phyloP scores from a whole-genome alignment of 1,284 basidiomycete species.

The Dichomitus squalens region DNA sequence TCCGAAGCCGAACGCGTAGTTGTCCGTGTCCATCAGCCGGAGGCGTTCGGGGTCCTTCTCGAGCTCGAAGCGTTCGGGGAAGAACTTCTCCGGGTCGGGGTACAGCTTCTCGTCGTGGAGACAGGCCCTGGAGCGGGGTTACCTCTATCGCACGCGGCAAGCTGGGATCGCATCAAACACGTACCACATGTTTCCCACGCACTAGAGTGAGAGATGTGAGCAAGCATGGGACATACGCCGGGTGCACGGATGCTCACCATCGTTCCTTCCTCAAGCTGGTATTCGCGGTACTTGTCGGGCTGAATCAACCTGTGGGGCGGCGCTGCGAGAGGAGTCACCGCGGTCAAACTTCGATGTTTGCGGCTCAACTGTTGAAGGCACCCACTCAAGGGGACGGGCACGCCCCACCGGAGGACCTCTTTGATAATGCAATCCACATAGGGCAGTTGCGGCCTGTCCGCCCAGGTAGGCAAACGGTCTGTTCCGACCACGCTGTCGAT shows the following conservation, averaged over 20 bases:
- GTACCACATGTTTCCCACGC: constrained; percentile 5
- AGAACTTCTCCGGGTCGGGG: constrained; percentile 6
- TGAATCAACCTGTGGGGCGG: constrained; percentile 5
- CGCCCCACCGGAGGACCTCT: constrained; percentile 11
- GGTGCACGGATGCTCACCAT: not conserved
- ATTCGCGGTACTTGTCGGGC: constrained; percentile 7
- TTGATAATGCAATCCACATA: constrained; percentile 11
- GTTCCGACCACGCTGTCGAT: constrained; percentile 7
- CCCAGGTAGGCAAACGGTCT: constrained; percentile 1
- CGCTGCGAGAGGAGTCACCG: not conserved
- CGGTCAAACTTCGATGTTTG: no score
- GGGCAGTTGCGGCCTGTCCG: not conserved
- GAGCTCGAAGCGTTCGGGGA: constrained; percentile 9
- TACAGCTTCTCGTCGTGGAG: constrained; percentile 17
- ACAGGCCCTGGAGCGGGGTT: constrained; percentile 4
- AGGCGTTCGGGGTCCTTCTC: not conserved
- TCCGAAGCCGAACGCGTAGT: constrained; percentile 19
- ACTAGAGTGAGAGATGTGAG: not conserved
- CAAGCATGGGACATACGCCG: no score
- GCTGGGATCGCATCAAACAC: not conserved
- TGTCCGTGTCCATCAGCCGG: constrained; percentile 5
- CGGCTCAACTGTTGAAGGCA: not conserved
- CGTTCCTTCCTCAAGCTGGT: constrained; percentile 1
- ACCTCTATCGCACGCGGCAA: not conserved
- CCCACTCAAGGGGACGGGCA: constrained; percentile 12